Evolutionary conservation across 106 monocot genomes (phyloP).

Genomic region (Platanthera zijinensis): DNA sequence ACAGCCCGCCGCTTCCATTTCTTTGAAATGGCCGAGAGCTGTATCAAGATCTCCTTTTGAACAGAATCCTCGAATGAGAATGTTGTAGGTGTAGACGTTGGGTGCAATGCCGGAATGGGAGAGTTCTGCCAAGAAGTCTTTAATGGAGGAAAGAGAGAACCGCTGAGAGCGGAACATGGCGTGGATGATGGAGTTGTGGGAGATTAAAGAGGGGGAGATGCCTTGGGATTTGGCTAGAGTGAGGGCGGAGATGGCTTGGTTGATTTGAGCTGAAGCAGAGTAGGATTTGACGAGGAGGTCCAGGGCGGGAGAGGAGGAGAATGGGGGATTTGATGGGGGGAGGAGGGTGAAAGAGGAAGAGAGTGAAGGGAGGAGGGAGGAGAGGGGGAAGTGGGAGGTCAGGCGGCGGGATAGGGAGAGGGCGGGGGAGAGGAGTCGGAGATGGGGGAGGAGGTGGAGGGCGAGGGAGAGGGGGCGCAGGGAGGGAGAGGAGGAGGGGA

Average conservation of each 20-base stretch:
- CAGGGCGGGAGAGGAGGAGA: slow-evolving; percentile 20
- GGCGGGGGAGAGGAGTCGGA: slow-evolving; percentile 1
- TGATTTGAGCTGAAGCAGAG: slow-evolving; percentile 25
- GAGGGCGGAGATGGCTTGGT: slow-evolving; percentile 39
- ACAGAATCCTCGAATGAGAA: slow-evolving; percentile 57
- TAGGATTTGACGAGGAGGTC: slow-evolving; percentile 64
- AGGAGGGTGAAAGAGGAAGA: slow-evolving; percentile 11
- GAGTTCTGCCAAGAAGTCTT: slow-evolving; percentile 35
- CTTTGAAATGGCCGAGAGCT: slow-evolving; percentile 21
- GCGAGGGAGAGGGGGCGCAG: slow-evolving; percentile 24
- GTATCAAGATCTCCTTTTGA: slow-evolving; percentile 27
- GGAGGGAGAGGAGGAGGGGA: slow-evolving; percentile 14
- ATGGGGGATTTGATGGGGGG: slow-evolving; percentile 15
- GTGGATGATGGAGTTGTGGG: slow-evolving; percentile 73
- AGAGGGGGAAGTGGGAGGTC: neutral
- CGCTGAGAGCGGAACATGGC: slow-evolving; percentile 36
- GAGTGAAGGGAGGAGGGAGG: slow-evolving; percentile 4
- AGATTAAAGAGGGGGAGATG: slow-evolving; percentile 30
- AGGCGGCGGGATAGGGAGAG: slow-evolving; percentile 8
- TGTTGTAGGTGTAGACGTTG: slow-evolving; percentile 74
- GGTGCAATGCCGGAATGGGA: slow-evolving; percentile 24
- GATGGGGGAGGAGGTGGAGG: slow-evolving; percentile 8
- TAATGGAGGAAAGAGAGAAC: neutral
- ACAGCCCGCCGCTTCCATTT: slow-evolving; percentile 48
- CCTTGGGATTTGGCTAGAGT: slow-evolving; percentile 33